Percentiles rank a stretch among this genome's conserved stretches.
phyloP scores from a whole-genome alignment of 2,329 filamentous ascomycete species.

The Aureobasidium sp. region DNA sequence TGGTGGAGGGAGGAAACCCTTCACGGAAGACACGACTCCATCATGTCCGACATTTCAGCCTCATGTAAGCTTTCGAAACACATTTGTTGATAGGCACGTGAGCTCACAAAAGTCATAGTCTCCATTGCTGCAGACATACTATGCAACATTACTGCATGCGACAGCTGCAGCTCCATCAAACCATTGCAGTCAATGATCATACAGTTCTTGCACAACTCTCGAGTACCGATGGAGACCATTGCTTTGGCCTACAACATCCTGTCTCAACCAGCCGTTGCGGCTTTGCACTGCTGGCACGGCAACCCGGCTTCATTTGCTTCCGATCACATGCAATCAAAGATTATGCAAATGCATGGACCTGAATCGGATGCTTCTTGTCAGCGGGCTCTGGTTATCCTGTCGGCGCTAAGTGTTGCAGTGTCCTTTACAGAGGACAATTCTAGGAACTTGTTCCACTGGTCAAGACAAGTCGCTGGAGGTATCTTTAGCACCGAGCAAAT shows the following conservation, averaged over 20 bases:
- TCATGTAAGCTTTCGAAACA: background rate
- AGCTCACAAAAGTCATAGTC: background rate
- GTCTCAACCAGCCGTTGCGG: constrained; percentile 15
- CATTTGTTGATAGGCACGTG: background rate
- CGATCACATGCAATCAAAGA: background rate
- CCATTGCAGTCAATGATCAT: constrained; percentile 15
- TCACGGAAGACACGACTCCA: constrained; percentile 17
- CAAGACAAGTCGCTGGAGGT: constrained; percentile 18
- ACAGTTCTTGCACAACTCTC: constrained; percentile 20
- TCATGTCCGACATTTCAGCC: constrained; percentile 6
- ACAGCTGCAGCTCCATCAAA: constrained; percentile 1
- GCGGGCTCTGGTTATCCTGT: constrained; percentile 20
- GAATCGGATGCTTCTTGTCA: constrained; percentile 13
- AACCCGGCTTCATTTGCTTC: background rate
- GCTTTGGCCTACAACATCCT: constrained; percentile 25
- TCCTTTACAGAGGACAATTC: constrained; percentile 23
- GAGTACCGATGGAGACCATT: constrained; percentile 22
- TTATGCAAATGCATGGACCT: constrained; percentile 12
- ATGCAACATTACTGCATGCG: constrained; percentile 6
- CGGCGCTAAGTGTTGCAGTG: constrained; percentile 21
- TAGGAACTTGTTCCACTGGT: constrained; percentile 18
- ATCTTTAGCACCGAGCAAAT: constrained; percentile 17
- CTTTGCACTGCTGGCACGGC: constrained; percentile 9
- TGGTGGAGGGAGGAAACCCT: constrained; percentile 18
- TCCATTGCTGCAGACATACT: background rate